Conservation (phyloP, 257 asterid species). For the Jaltomata sinuosa region DNA sequence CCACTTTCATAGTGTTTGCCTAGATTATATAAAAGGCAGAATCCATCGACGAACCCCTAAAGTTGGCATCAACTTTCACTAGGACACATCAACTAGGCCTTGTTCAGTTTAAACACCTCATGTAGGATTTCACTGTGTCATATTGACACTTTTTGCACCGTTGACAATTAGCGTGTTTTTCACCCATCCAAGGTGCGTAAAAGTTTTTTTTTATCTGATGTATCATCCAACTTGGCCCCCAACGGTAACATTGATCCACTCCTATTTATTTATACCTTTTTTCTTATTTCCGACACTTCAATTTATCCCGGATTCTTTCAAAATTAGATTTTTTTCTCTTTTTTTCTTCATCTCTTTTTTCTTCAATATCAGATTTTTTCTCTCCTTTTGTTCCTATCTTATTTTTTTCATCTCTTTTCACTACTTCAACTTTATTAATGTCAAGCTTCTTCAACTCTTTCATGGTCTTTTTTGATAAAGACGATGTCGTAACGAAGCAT, state of each 20-base stretch:
- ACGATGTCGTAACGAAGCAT: background rate
- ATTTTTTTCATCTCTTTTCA: background rate
- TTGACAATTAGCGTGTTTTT: background rate
- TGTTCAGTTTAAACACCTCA: no score
- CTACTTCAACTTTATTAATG: background rate
- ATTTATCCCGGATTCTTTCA: background rate
- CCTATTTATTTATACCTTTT: background rate
- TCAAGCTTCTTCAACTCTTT: background rate
- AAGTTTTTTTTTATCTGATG: background rate
- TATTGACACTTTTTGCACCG: background rate
- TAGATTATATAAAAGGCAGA: no score
- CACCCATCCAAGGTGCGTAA: background rate
- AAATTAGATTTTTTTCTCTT: background rate
- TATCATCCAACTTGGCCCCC: background rate
- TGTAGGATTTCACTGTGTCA: background rate
- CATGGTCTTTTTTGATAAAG: background rate
- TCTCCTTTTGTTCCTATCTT: background rate
- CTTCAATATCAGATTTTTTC: background rate
- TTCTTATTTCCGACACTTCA: background rate
- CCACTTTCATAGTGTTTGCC: no score
- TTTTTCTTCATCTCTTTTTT: background rate
- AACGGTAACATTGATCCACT: background rate
- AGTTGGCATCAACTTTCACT: no score
- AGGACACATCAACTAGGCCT: no score
- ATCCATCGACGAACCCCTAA: no score